A percentile compares a stretch with the other conserved stretches of the same genome.
Conservation (phyloP, 768 basidiomycete species). For the Russula griseocarnosa region DNA sequence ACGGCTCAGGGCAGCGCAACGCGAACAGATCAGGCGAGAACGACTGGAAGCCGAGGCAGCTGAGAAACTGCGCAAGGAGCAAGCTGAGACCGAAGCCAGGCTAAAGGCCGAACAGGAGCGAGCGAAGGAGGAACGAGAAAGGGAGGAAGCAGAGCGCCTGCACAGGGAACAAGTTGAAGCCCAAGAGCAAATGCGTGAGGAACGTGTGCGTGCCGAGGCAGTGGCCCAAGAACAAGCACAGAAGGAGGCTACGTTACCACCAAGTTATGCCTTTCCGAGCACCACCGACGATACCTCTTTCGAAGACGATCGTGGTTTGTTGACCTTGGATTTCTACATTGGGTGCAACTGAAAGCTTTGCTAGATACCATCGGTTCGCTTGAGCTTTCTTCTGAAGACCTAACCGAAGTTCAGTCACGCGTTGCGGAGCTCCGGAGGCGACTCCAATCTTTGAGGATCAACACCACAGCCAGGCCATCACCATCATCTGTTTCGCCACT, state of each 20-base stretch:
- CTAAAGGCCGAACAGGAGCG: slow-evolving; percentile 25
- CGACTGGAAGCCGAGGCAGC: slow-evolving; percentile 32
- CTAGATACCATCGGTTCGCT: slow-evolving; percentile 18
- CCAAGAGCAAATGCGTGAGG: slow-evolving; percentile 17
- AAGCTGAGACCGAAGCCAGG: slow-evolving; percentile 21
- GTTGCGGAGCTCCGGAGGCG: slow-evolving; percentile 56
- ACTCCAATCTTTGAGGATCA: slow-evolving; percentile 58
- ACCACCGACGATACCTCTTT: slow-evolving; percentile 2
- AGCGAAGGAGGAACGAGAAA: slow-evolving; percentile 33
- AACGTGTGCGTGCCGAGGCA: slow-evolving; percentile 1
- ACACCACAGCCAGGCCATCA: slow-evolving; percentile 47
- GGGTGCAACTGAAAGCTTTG: background rate
- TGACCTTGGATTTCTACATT: background rate
- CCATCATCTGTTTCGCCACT: slow-evolving; percentile 39
- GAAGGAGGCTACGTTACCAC: background rate
- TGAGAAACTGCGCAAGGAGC: slow-evolving; percentile 28
- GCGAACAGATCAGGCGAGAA: slow-evolving; percentile 24
- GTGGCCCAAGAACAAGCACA: slow-evolving; percentile 8
- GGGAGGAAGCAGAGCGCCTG: slow-evolving; percentile 29
- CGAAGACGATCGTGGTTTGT: slow-evolving; percentile 13
- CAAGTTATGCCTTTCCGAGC: slow-evolving; percentile 7
- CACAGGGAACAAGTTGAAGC: slow-evolving; percentile 27
- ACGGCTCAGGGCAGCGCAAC: slow-evolving; percentile 19
- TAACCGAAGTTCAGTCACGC: slow-evolving; percentile 45
- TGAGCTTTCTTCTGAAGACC: slow-evolving; percentile 31